phyloP scores from a whole-genome alignment of 2,329 filamentous ascomycete genomes.

The Fusarium sp. region DNA sequence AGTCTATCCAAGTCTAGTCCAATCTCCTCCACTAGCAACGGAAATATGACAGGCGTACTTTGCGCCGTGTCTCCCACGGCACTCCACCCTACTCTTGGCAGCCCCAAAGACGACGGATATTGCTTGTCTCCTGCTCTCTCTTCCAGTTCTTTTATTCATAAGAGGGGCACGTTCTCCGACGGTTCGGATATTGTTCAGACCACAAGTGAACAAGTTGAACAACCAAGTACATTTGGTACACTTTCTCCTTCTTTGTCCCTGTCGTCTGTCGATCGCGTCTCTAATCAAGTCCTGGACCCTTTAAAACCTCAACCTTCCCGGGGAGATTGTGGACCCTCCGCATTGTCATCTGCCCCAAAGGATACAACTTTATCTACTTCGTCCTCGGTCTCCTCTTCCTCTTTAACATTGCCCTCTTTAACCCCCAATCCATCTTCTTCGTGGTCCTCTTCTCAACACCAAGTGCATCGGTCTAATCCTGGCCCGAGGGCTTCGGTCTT shows the following conservation, averaged over 20 bases:
- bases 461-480: conserved; percentile 59
- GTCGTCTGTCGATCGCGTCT: conserved; percentile 25
- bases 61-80: conserved; percentile 61
- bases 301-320: conserved; percentile 38
- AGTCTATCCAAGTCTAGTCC: conserved; percentile 32
- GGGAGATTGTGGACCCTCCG: conserved; percentile 48
- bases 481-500: conserved; percentile 84
- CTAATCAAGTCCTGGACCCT: conserved; percentile 21
- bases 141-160: conserved; percentile 36
- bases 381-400: conserved; percentile 13
- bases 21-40: conserved; percentile 38
- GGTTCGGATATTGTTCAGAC: conserved; percentile 20
- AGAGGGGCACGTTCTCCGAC: conserved; percentile 39
- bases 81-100: conserved; percentile 67
- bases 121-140: conserved; percentile 38
- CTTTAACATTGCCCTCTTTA: conserved; percentile 26
- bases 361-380: conserved; percentile 25
- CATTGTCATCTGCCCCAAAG: conserved; percentile 31
- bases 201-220: conserved; percentile 18
- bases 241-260: conserved; percentile 24
- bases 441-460: conserved; percentile 19
- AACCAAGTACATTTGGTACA: conserved; percentile 11
- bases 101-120: conserved; percentile 44
- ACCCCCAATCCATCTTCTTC: conserved; percentile 47
- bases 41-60: conserved; percentile 50